Evolutionary conservation across 2,329 filamentous ascomycete species (phyloP).

Genomic region (Periglandula ipomoeae): DNA sequence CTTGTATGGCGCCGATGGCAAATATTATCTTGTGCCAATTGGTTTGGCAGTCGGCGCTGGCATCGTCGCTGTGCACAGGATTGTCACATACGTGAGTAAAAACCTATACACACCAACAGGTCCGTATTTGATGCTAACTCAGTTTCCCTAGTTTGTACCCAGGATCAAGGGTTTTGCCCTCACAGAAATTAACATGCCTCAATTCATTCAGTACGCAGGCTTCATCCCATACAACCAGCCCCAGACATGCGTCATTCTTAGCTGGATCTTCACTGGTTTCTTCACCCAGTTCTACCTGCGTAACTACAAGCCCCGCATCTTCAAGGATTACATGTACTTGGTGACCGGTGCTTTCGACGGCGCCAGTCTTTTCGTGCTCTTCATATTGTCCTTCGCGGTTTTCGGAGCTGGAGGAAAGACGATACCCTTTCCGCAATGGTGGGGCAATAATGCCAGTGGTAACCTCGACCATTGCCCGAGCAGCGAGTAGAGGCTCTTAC

Average conservation of each 20-base stretch:
- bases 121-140: neutral
- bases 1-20: slow-evolving; percentile 30
- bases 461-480: slow-evolving; percentile 39
- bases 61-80: slow-evolving; percentile 10
- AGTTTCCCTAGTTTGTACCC: slow-evolving; percentile 4
- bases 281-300: slow-evolving; percentile 43
- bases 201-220: slow-evolving; percentile 6
- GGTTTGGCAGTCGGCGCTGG: slow-evolving; percentile 32
- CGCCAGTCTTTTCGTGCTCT: slow-evolving; percentile 26
- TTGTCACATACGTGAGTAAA: neutral
- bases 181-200: slow-evolving; percentile 4
- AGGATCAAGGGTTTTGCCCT: neutral
- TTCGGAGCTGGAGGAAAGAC: slow-evolving; percentile 39
- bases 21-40: slow-evolving; percentile 29
- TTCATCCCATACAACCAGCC: slow-evolving; percentile 19
- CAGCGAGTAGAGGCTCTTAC: slow-evolving; percentile 15
- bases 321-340: slow-evolving; percentile 45
- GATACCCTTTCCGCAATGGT: slow-evolving; percentile 41
- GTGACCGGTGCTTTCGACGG: slow-evolving; percentile 45
- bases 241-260: slow-evolving; percentile 46
- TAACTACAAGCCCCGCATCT: slow-evolving; percentile 41
- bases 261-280: slow-evolving; percentile 34
- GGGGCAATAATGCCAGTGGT: slow-evolving; percentile 42
- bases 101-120: neutral
- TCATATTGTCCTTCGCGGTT: slow-evolving; percentile 40